Conservation (phyloP, 345 rosid genomes). For the Ceriops tagal region DNA sequence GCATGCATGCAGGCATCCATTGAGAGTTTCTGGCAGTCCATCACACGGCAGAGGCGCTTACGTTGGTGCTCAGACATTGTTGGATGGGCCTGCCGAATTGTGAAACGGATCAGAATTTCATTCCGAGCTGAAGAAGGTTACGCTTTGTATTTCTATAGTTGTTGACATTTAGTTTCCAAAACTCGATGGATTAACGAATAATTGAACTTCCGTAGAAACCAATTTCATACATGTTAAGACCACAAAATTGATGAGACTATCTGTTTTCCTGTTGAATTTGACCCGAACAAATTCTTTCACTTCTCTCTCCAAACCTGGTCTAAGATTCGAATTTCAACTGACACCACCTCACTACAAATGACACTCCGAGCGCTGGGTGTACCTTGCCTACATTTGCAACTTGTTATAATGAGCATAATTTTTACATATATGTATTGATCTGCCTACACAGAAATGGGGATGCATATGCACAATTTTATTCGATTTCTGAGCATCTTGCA, state of each 20-base stretch:
- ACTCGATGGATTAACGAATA: not conserved
- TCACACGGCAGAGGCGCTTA: conserved; percentile 84
- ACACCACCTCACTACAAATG: no score
- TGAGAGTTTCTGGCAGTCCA: conserved; percentile 98
- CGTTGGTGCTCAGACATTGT: conserved; percentile 92
- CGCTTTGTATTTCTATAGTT: not conserved
- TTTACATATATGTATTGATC: conserved; percentile 4
- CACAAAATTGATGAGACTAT: no score
- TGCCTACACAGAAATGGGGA: not conserved
- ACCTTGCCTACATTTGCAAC: not conserved
- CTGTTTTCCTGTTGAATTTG: no score
- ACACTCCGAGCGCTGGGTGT: not conserved
- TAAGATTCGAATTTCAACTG: no score
- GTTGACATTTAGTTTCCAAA: no score
- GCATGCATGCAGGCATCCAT: conserved; percentile 98
- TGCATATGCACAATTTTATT: not conserved
- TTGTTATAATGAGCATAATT: not conserved
- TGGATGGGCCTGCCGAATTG: conserved; percentile 73
- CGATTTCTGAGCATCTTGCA: not conserved
- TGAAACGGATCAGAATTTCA: not conserved
- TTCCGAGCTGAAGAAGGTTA: not conserved
- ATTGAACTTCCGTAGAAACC: not conserved
- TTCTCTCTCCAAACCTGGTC: no score
- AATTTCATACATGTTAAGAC: no score
- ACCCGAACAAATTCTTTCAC: no score